Conservation (phyloP, 1,284 basidiomycete species). For the Malassezia nana region DNA sequence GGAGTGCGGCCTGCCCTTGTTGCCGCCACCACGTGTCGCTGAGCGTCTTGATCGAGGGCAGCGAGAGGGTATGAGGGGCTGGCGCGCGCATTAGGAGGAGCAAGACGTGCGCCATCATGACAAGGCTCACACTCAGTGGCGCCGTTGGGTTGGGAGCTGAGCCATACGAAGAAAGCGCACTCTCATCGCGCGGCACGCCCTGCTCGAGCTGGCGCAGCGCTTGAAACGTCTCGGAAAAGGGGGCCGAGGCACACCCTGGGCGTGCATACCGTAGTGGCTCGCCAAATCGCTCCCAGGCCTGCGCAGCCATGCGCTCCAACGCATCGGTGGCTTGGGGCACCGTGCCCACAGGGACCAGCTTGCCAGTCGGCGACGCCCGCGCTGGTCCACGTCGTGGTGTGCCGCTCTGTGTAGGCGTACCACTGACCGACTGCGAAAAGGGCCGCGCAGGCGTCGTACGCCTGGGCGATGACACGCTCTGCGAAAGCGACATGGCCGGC, state of each 20-base stretch:
- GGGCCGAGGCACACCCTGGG: constrained; percentile 23
- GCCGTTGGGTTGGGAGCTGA: constrained; percentile 8
- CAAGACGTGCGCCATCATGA: constrained; percentile 36
- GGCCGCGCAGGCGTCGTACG: background rate
- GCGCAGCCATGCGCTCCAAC: constrained; percentile 31
- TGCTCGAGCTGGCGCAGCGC: constrained; percentile 18
- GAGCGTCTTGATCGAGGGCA: constrained; percentile 29
- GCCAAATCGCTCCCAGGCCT: constrained; percentile 37
- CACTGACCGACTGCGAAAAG: background rate
- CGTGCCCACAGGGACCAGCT: constrained; percentile 4
- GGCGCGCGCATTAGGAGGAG: constrained; percentile 28
- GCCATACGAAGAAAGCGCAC: constrained; percentile 1
- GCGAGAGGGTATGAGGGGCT: constrained; percentile 28
- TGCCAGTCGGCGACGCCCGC: background rate
- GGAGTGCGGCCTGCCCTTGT: constrained; percentile 18
- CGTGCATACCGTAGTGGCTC: constrained; percentile 32
- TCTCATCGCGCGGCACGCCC: constrained; percentile 22
- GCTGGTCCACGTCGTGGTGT: background rate
- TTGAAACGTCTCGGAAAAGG: constrained; percentile 30
- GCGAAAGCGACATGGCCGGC: background rate
- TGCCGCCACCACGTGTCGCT: constrained; percentile 33
- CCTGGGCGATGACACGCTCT: too few species aligned
- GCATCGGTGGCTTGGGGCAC: constrained; percentile 25
- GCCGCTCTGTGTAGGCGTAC: background rate
- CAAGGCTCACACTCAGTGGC: constrained; percentile 24